These are phyloP conservation scores for Acacia concinna DNA, from an alignment of 331 rosid genomes.

Conservation along the genomic window DNA sequence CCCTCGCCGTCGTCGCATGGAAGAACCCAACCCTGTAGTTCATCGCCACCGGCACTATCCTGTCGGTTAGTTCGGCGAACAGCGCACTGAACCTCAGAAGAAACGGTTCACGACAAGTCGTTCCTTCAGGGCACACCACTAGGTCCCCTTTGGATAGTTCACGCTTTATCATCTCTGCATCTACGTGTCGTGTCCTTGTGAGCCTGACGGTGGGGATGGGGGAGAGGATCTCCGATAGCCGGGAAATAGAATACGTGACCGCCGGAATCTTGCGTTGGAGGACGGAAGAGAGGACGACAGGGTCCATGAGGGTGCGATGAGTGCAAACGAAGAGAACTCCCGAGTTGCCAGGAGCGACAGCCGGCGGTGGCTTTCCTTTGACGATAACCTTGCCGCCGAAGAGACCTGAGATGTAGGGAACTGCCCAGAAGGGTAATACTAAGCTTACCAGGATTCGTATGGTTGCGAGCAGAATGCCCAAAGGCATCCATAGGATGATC, in stretches of 20 bases:
- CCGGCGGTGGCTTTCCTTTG: slow-evolving; percentile 71
- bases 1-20: slow-evolving; percentile 92
- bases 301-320: slow-evolving; percentile 92
- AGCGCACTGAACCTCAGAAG: slow-evolving; percentile 77
- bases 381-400: slow-evolving; percentile 68
- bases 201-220: slow-evolving; percentile 83
- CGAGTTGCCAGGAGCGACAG: slow-evolving; percentile 31
- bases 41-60: slow-evolving; percentile 97
- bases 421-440: slow-evolving; percentile 57
- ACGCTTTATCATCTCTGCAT: slow-evolving; percentile 62
- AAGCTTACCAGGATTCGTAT: slow-evolving; percentile 49
- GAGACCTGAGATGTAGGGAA: slow-evolving; percentile 43
- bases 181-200: slow-evolving; percentile 63
- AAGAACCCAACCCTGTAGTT: slow-evolving; percentile 84
- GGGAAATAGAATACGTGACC: slow-evolving; percentile 81
- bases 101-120: slow-evolving; percentile 93
- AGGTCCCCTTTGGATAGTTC: slow-evolving; percentile 69
- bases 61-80: slow-evolving; percentile 77
- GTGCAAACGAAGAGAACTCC: slow-evolving; percentile 91
- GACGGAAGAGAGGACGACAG: slow-evolving; percentile 69
- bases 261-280: slow-evolving; percentile 76
- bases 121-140: slow-evolving; percentile 92
- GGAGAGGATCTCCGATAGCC: slow-evolving; percentile 72
- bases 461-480: slow-evolving; percentile 67
- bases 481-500: slow-evolving; percentile 83